Percentiles rank a stretch among this genome's conserved stretches.
These are phyloP conservation scores for Medicago arabica DNA, from an alignment of 306 rosid genomes.

Conservation along the genomic window DNA sequence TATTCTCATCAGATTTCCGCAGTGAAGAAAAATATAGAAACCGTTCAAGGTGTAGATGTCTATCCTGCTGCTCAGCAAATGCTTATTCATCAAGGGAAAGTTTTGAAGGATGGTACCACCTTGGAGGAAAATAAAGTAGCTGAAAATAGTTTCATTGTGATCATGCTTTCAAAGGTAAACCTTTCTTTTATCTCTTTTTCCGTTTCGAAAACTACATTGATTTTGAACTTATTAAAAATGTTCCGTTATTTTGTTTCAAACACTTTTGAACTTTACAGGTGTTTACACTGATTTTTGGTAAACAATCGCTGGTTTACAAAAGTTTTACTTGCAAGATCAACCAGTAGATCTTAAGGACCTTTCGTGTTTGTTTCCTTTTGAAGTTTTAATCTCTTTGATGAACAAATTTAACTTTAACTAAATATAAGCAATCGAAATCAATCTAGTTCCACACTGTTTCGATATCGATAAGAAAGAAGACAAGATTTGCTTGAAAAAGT, in stretches of 20 bases:
- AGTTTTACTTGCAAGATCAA: too few species aligned
- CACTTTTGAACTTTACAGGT: conserved; percentile 9
- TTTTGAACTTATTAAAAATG: neutral
- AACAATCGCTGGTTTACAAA: too few species aligned
- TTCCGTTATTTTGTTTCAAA: conserved; percentile 4
- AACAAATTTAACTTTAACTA: too few species aligned
- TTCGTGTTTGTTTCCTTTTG: too few species aligned
- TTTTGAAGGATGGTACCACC: conserved; percentile 78
- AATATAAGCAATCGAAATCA: too few species aligned
- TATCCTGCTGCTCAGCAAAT: conserved; percentile 93
- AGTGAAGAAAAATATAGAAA: conserved; percentile 84
- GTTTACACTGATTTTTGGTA: too few species aligned
- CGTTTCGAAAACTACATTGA: neutral
- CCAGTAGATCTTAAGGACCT: too few species aligned
- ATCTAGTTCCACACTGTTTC: too few species aligned
- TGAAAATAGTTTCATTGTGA: conserved; percentile 88
- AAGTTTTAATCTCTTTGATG: too few species aligned
- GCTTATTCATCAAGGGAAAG: conserved; percentile 96
- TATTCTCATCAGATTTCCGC: conserved; percentile 67
- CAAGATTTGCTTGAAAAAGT: too few species aligned
- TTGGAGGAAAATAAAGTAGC: conserved; percentile 83
- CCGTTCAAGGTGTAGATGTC: conserved; percentile 71
- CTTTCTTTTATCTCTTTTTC: neutral
- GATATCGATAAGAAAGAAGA: too few species aligned
- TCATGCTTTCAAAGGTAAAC: conserved; percentile 89